Conservation (phyloP, 129 eudicot genomes). For the Lonicera japonica region DNA sequence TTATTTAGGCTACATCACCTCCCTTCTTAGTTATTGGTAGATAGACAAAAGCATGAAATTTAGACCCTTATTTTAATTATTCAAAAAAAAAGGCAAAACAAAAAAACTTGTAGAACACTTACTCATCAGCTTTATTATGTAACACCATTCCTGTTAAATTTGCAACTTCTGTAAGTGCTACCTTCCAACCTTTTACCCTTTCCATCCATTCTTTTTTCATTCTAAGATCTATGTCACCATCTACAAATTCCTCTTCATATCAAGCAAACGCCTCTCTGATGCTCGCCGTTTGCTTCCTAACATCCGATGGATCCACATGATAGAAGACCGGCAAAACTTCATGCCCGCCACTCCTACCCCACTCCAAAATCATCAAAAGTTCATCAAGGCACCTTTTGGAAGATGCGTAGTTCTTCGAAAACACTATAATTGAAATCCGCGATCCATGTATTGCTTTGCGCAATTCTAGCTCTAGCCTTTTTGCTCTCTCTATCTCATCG, state of each 20-base stretch:
- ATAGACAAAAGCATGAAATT: no score
- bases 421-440: constrained; percentile 16
- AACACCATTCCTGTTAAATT: constrained; percentile 10
- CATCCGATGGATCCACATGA: constrained; percentile 20
- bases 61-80: no score
- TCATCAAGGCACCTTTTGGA: constrained; percentile 33
- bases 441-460: constrained; percentile 14
- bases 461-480: constrained; percentile 8
- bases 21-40: background rate
- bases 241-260: constrained; percentile 8
- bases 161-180: constrained; percentile 14
- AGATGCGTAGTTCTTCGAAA: constrained; percentile 21
- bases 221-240: background rate
- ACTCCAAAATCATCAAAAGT: constrained; percentile 14
- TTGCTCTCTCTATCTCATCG: constrained; percentile 12
- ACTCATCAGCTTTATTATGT: constrained; percentile 12
- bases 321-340: constrained; percentile 22
- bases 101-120: background rate
- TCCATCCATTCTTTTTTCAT: constrained; percentile 8
- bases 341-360: constrained; percentile 3
- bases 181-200: constrained; percentile 9
- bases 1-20: no score
- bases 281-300: constrained; percentile 19
- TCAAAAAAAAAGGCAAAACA: background rate
- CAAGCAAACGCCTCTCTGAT: constrained; percentile 17